Base-by-base conservation (phyloP, 139 green algal species). In the Chlamydomonas incerta region DNA sequence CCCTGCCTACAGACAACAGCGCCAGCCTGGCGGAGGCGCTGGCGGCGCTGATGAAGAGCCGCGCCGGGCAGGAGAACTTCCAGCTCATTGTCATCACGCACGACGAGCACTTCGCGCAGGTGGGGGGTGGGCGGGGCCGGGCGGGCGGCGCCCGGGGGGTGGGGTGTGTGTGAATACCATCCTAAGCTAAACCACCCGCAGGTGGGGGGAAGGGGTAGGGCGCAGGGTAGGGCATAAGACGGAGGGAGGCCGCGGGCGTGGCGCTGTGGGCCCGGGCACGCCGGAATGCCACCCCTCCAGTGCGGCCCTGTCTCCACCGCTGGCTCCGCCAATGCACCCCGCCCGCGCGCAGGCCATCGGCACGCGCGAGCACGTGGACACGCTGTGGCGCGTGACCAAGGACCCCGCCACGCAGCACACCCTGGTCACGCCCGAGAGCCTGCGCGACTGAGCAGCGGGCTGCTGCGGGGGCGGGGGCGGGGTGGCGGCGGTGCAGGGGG, bases 71-170 rank as follows among this genome's bases (percentile, higher is more conserved):
- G 89, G 94, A 98, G 69, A 98, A 99, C 90, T 99, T 99, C 92
- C 98, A 99, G 93, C 95, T 99, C 33, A 95, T 99, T 29, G 95
- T 99, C 55, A 99, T 99, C 92, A 99, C 98, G 0, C 98, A 99
- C 87, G 98, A 99, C 83, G 97, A 99, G 88, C 68, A 89, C 34
- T 99, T 99, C 88, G 96, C 92, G 0, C 86, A 90, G 11, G 88
- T 92, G 37, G 95, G 98, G 2, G 60, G 55, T 24, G 55, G 20
- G 55, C n/a, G n/a, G n/a, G n/a, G n/a, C n/a, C n/a, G n/a, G n/a
- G n/a, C n/a, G n/a, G n/a, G n/a, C n/a, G n/a, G n/a, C n/a, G n/a
- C n/a, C n/a, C n/a, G n/a, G n/a, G n/a, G n/a, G n/a, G n/a, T n/a
- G n/a, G n/a, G n/a, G n/a, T n/a, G n/a, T n/a, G n/a, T n/a, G n/a